Base-by-base conservation (phyloP, 2,329 filamentous ascomycete species). In the Dactylellina cionopaga region DNA sequence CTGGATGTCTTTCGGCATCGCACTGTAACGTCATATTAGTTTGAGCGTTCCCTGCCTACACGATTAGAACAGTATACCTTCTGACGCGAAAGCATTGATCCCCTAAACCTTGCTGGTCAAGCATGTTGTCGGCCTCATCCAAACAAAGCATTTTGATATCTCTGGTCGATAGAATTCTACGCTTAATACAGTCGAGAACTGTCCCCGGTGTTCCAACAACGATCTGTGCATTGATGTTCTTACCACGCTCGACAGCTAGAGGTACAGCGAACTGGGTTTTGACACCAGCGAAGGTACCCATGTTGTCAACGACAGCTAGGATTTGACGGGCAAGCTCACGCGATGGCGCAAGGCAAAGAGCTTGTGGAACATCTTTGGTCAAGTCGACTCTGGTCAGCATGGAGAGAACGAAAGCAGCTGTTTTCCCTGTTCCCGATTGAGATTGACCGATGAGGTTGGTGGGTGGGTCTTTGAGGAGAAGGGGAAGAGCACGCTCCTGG, bases 391-490 rank as follows among this genome's bases (percentile, higher is more conserved):
- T 92, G 68, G 91, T 91, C 39, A 99, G 86, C 72, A 96, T 90
- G 73, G 96, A 96, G 74, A 96, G 89, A 46, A 95, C 91, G 80
- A 99, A 99, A 19, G 95, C 95, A 17, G 93, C 95, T 0, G 95
- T 99, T 84, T 99, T 99, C 79, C 95, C 95, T 17, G 95, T 99
- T 77, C 95, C 95, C 1, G 95, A 99, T 81, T 99, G 95, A n/a
- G 95, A 99, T 82, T 99, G 95, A 2, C 93, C 95, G 79, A 99
- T 94, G 86, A 99, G 90, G 81, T 98, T 98, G 75, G 86, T 85
- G 0, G 94, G 90, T n/a, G 95, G 94, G 79, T 96, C 85, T 77
- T 86, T 83, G 75, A 99, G 86, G 78, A 99, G 90, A 62, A 99
- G 85, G 25, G 95, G 95, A 15, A 99, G 86, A 0, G 95, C 95